Conservation (phyloP, 2,329 filamentous ascomycete genomes). For the Epichloe baconii region DNA sequence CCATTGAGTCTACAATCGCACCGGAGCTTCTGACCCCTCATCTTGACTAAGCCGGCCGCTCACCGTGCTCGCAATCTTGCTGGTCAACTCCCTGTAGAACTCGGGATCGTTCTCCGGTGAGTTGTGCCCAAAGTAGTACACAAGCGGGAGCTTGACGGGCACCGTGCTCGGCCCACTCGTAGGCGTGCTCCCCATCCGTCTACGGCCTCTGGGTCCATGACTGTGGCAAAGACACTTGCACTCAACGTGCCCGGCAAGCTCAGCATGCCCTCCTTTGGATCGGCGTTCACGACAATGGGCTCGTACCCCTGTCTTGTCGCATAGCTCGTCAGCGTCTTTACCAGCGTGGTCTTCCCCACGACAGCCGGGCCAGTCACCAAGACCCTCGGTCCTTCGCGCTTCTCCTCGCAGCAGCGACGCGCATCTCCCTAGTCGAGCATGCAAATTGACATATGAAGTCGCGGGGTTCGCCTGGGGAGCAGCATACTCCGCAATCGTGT, state of each 20-base stretch:
- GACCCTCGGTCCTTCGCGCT: constrained; percentile 59
- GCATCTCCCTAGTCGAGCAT: constrained; percentile 71
- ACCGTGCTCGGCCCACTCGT: constrained; percentile 81
- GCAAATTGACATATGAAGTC: constrained; percentile 69
- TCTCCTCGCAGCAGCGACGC: constrained; percentile 43
- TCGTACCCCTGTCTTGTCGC: constrained; percentile 61
- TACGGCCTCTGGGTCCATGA: constrained; percentile 69
- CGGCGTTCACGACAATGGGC: constrained; percentile 72
- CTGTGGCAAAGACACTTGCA: constrained; percentile 72
- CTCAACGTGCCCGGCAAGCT: constrained; percentile 70
- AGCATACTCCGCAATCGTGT: constrained; percentile 47
- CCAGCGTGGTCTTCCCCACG: constrained; percentile 72
- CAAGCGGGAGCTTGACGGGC: constrained; percentile 82
- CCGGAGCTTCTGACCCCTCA: constrained; percentile 55
- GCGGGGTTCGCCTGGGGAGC: constrained; percentile 68
- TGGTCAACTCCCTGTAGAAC: constrained; percentile 62
- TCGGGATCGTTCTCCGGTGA: constrained; percentile 58
- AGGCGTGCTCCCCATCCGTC: constrained; percentile 78
- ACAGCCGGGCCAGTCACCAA: constrained; percentile 68
- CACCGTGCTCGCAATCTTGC: constrained; percentile 65
- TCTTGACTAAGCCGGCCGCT: constrained; percentile 70
- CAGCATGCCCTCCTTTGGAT: constrained; percentile 69
- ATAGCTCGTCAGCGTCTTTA: constrained; percentile 66
- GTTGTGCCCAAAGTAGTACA: constrained; percentile 73
- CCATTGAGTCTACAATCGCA: constrained; percentile 75